Base-by-base conservation (phyloP, 768 basidiomycete genomes). In the Boletus rubropictus region DNA sequence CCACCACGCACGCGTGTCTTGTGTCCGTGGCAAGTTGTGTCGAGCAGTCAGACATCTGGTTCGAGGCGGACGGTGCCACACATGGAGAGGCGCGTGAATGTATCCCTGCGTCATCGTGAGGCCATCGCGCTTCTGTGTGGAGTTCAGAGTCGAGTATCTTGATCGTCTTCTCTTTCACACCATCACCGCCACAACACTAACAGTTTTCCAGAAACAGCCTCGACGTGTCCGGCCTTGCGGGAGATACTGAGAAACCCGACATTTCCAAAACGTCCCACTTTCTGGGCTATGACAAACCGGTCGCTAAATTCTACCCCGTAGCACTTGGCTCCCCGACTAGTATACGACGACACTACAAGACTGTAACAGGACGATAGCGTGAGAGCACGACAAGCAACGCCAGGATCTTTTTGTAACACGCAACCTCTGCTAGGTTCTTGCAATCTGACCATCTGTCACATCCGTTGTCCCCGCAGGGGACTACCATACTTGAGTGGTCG, bases 401-500 rank as follows among this genome's bases (percentile, higher is more conserved):
- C 10, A 33, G 7, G 4, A 8, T 31, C n/a, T 20, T 37, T n/a
- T 8, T 24, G 25, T 10, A 32, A n/a, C 7, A 18, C 2, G 18
- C 32, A 20, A 7, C 25, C 12, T 33, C 20, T 43, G 37, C 20
- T 17, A 39, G 14, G 33, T 20, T 11, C 17, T 1, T 4, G 3
- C 3, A 7, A 39, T 12, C 24, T 22, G 28, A 20, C 5, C 27
- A 12, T 27, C 24, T 7, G 32, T 27, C 27, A 3, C 38, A 1
- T 51, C 52, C 53, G 58, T 10, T 28, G 21, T 41, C 20, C 22
- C 45, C 55, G 49, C 42, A 34, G 22, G 11, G 31, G 24, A 35
- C 38, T 48, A 14, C 58, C 46, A 49, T 51, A 58, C 47, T 11
- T 38, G 48, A 55, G 18, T 11, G 46, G 24, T 10, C 5, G 20